Evolutionary conservation across 2,329 filamentous ascomycete genomes (phyloP).

Genomic region (Cylindrodendrum hubeiense): DNA sequence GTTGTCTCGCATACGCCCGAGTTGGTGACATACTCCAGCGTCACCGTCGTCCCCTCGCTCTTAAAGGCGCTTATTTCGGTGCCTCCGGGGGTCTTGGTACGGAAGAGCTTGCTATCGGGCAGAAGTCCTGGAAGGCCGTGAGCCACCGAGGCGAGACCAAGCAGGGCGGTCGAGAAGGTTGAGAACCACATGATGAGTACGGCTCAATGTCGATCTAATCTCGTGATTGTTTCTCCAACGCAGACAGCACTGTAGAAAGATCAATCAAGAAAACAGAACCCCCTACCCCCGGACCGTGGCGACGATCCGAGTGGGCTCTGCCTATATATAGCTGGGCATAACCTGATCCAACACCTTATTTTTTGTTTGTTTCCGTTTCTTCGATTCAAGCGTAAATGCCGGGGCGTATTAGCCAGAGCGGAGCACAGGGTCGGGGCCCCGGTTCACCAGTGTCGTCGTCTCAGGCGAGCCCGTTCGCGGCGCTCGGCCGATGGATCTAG

Average conservation of each 20-base stretch:
- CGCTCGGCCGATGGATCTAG: slow-evolving; percentile 5
- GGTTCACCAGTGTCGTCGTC: slow-evolving; percentile 10
- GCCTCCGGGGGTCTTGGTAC: slow-evolving; percentile 21
- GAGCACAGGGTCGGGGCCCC: neutral
- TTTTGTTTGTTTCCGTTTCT: neutral
- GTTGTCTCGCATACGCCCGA: slow-evolving; percentile 66
- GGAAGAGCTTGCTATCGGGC: slow-evolving; percentile 35
- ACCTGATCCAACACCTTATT: neutral
- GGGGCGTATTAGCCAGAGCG: neutral
- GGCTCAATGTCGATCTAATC: neutral
- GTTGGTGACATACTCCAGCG: slow-evolving; percentile 41
- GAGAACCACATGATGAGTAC: slow-evolving; percentile 35
- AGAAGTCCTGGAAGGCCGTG: slow-evolving; percentile 34
- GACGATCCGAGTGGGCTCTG: neutral
- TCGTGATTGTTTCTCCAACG: neutral
- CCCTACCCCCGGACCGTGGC: neutral
- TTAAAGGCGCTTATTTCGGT: slow-evolving; percentile 30
- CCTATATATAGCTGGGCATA: neutral
- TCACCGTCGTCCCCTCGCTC: slow-evolving; percentile 35
- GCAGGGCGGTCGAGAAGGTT: slow-evolving; percentile 27
- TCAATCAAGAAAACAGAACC: neutral
- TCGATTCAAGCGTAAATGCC: neutral
- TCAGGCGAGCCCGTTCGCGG: slow-evolving; percentile 20
- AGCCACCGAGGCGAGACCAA: slow-evolving; percentile 32
- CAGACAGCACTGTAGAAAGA: neutral